Percentiles rank a stretch among this genome's conserved stretches.
These are phyloP conservation scores for Nymphaea thermarum DNA, from an alignment of 164 flowering plant species.

Conservation along the genomic window DNA sequence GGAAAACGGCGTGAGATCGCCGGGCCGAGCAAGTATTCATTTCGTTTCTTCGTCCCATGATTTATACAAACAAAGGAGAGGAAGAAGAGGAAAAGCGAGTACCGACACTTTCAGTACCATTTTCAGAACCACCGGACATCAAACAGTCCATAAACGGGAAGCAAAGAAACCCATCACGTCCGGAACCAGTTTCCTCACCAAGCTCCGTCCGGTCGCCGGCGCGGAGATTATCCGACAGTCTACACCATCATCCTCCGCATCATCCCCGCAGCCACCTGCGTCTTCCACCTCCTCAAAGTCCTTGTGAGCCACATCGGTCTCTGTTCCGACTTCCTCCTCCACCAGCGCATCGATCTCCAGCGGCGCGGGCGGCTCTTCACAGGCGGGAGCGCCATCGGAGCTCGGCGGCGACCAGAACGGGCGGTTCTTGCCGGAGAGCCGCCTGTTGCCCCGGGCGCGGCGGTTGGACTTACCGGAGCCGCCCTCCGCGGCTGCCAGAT, in stretches of 20 bases:
- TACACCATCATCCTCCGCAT: too few species aligned
- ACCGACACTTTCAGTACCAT: too few species aligned
- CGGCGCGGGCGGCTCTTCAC: not conserved
- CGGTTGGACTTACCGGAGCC: not conserved
- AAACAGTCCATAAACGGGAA: slow-evolving; percentile 76
- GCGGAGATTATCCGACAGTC: too few species aligned
- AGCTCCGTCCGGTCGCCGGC: slow-evolving; percentile 16
- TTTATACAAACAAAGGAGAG: too few species aligned
- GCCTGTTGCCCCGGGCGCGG: not conserved
- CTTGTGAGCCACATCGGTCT: not conserved
- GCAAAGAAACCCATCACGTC: slow-evolving; percentile 65
- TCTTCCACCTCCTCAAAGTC: too few species aligned
- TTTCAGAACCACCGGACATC: slow-evolving; percentile 47
- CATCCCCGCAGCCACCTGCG: too few species aligned
- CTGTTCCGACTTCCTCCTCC: not conserved
- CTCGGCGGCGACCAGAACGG: slow-evolving; percentile 1
- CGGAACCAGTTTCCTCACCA: slow-evolving; percentile 69
- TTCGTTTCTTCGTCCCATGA: too few species aligned
- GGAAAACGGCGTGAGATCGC: too few species aligned
- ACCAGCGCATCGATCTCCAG: not conserved
- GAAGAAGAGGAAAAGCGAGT: too few species aligned
- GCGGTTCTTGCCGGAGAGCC: not conserved
- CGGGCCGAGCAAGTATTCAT: too few species aligned
- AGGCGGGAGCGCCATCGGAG: not conserved
- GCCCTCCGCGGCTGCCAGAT: slow-evolving; percentile 17